Evolutionary conservation across 768 basidiomycete species (phyloP), one percentile per base, ranked within the genome.

Genomic region (Sarcomyxa edulis): DNA sequence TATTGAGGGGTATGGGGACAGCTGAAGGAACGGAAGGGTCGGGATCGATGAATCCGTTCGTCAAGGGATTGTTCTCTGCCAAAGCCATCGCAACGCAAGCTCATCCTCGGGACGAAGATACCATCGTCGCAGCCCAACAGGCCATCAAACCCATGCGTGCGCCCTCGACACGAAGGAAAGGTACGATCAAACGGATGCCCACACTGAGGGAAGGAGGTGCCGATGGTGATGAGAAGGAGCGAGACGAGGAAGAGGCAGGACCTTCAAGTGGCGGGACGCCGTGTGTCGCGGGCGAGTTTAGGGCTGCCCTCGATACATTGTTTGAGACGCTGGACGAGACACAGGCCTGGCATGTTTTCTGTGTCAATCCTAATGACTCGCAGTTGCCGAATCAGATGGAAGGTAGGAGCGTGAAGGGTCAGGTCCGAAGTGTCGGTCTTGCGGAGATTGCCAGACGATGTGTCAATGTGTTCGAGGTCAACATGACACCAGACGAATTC

Each of bases 301-400:
- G 80, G 49, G 62, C 81, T 0, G 88, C 93, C 4, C 63, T 96
- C 35, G 84, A 93, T 52, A 85, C 82, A 0, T 71, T 96, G 11
- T 87, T 97, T 48, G 78, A 85, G 47, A 92, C 91, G 1, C 66
- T 97, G 18, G 81, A 85, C 38, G 94, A 96, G 50, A 86, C 90
- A 11, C 86, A 93, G 62, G 65, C 78, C 2, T 97, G 93, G 93
- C 85, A 81, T 50, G 73, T 96, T 12, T 90, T 95, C 61, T 96
- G 92, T 53, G 62, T 98, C 49, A 92, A 87, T 56, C 92, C 94
- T 4, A 99, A 98, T 54, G 93, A 97, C 62, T 83, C 90, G 18
- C 95, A 95, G 54, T 64, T 97, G 14, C 92, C 94, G 26, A 90
- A 92, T 55, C 94, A 97, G 56, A 66, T 97, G 37, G 95, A 98